Percentiles rank a stretch among this genome's conserved stretches.
Evolutionary conservation across 495 filamentous ascomycete species (phyloP).

Genomic region (Articulospora tetracladia): DNA sequence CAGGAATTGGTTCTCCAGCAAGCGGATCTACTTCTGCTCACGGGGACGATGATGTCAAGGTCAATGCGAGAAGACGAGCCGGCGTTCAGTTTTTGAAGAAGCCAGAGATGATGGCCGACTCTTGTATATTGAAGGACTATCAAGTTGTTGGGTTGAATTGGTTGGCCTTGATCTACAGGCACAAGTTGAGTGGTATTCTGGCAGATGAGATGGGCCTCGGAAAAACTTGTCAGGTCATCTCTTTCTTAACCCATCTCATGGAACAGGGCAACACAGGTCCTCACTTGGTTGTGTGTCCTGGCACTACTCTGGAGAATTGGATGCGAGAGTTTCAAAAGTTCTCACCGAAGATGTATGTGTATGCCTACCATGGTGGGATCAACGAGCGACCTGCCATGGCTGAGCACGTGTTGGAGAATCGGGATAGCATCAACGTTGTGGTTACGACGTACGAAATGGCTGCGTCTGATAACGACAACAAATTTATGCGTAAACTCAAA

Average conservation of each 20-base stretch:
- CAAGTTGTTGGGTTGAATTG: constrained; percentile 95
- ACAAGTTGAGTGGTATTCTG: constrained; percentile 78
- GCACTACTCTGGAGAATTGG: constrained; percentile 95
- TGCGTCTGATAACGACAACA: constrained; percentile 57
- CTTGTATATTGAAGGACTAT: constrained; percentile 79
- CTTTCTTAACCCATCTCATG: constrained; percentile 79
- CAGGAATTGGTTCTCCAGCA: constrained; percentile 69
- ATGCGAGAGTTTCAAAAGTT: constrained; percentile 85
- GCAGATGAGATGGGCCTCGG: constrained; percentile 98
- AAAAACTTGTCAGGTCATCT: constrained; percentile 95
- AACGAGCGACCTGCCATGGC: constrained; percentile 60
- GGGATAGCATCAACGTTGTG: constrained; percentile 71
- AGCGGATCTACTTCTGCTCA: constrained; percentile 45
- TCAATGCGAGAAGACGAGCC: constrained; percentile 28
- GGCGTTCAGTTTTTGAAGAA: constrained; percentile 54
- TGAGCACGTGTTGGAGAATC: constrained; percentile 57
- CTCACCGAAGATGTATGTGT: constrained; percentile 68
- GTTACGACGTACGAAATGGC: constrained; percentile 86
- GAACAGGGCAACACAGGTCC: constrained; percentile 65
- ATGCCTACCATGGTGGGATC: constrained; percentile 70
- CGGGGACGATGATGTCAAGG: constrained; percentile 42
- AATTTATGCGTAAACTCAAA: constrained; percentile 61
- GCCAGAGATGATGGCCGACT: constrained; percentile 67
- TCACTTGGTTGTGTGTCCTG: constrained; percentile 85
- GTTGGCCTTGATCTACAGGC: constrained; percentile 75